Evolutionary conservation across 78 protist genomes (phyloP).

Genomic region (Isochrysis galbana): DNA sequence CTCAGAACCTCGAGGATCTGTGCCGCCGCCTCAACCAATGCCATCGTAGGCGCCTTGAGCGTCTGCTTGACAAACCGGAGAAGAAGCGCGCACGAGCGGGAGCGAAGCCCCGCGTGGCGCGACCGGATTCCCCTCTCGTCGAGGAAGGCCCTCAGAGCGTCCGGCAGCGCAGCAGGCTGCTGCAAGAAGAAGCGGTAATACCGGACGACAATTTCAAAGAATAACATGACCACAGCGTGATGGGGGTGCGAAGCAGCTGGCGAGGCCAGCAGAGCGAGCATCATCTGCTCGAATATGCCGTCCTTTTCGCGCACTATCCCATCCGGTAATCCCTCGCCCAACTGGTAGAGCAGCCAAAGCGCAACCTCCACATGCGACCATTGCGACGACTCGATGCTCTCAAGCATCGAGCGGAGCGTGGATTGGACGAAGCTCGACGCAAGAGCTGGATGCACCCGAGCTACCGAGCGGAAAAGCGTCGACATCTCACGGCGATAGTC

Average conservation of each 20-base stretch:
- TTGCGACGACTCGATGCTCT: no score
- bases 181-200: slow-evolving; percentile 2
- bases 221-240: not conserved
- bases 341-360: not conserved
- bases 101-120: not conserved
- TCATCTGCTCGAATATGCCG: not conserved
- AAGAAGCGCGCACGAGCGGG: not conserved
- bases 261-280: not conserved
- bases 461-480: not conserved
- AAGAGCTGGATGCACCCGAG: not conserved
- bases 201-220: not conserved
- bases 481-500: not conserved
- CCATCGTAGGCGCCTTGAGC: not conserved
- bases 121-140: not conserved
- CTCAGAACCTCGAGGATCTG: no score
- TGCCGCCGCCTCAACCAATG: no score
- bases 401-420: not conserved
- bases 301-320: not conserved
- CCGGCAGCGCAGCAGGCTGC: not conserved
- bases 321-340: slow-evolving; percentile 20
- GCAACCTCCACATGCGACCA: not conserved
- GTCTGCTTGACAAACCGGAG: slow-evolving; percentile 19
- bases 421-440: not conserved
- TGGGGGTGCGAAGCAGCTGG: not conserved
- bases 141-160: not conserved